phyloP scores from a whole-genome alignment of 352 stramenopile genomes.

The Phytopythium aichiense region DNA sequence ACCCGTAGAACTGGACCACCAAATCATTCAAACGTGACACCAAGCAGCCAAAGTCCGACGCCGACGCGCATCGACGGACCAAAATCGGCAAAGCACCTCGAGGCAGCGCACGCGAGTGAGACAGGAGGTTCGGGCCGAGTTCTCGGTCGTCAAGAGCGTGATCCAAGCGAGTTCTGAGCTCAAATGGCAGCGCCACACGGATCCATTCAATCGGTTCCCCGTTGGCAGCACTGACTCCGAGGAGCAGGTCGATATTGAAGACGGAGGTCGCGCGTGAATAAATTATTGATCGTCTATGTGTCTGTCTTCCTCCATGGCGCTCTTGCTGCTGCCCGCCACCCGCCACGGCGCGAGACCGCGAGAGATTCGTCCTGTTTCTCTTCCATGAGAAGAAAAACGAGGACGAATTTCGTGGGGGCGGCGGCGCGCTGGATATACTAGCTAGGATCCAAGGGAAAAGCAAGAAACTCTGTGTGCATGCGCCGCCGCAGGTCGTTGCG shows the following conservation, averaged over 20 bases:
- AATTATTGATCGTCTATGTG: neutral
- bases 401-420: conserved; percentile 14
- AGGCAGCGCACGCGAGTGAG: conserved; percentile 17
- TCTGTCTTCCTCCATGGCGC: conserved; percentile 3
- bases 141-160: conserved; percentile 31
- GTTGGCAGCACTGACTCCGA: neutral
- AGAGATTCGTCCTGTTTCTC: conserved; percentile 36
- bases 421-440: conserved; percentile 10
- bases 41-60: conserved; percentile 37
- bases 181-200: conserved; percentile 33
- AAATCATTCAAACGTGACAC: conserved; percentile 12
- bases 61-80: too few relatives aligned
- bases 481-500: neutral
- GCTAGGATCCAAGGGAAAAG: neutral
- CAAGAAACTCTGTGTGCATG: neutral
- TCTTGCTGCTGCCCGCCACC: neutral
- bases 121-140: conserved; percentile 37
- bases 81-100: conserved; percentile 4
- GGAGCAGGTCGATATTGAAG: neutral
- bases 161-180: conserved; percentile 35
- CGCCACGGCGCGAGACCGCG: conserved; percentile 18
- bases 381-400: conserved; percentile 32
- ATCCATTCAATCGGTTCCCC: conserved; percentile 29
- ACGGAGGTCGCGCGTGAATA: neutral
- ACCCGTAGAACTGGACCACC: too few relatives aligned